These are phyloP conservation scores for Penicillium digitatum DNA, from an alignment of 2,329 filamentous ascomycete species.

Conservation along the genomic window DNA sequence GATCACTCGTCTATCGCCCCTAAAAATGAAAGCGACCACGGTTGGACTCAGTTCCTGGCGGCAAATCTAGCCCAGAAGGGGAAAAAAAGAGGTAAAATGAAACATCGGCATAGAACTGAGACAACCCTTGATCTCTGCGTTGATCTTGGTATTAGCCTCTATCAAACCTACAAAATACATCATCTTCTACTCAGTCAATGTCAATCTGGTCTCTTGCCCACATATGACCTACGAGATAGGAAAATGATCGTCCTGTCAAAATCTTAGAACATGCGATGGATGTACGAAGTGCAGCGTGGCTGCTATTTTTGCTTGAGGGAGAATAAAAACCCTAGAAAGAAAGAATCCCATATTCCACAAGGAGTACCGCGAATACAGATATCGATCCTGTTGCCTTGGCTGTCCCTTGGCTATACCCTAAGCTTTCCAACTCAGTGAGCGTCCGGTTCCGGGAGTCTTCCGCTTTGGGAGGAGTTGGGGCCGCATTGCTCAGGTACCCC, in stretches of 20 bases:
- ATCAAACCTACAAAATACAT: not conserved
- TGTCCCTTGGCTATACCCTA: not conserved
- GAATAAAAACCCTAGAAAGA: not conserved
- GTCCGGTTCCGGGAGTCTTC: not conserved
- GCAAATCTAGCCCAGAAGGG: not conserved
- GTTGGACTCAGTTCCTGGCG: slow-evolving; percentile 7
- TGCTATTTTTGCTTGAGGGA: too few species aligned
- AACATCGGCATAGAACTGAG: slow-evolving; percentile 1
- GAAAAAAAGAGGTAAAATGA: too few species aligned
- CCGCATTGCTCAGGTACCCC: not conserved
- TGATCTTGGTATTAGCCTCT: not conserved
- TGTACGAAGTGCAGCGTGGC: not conserved
- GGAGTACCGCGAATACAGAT: not conserved
- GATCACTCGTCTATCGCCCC: not conserved
- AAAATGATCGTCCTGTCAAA: slow-evolving; percentile 1
- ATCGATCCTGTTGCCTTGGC: not conserved
- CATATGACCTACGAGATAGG: not conserved
- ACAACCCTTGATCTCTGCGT: slow-evolving; percentile 5
- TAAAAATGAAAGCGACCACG: slow-evolving; percentile 2
- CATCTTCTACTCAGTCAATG: not conserved
- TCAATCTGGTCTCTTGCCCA: not conserved
- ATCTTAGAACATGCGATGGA: not conserved
- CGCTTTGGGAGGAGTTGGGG: not conserved
- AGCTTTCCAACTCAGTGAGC: not conserved
- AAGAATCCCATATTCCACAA: not conserved